Evolutionary conservation across 139 green algal species (phyloP).

Genomic region (Chlorokybus atmophyticus): DNA sequence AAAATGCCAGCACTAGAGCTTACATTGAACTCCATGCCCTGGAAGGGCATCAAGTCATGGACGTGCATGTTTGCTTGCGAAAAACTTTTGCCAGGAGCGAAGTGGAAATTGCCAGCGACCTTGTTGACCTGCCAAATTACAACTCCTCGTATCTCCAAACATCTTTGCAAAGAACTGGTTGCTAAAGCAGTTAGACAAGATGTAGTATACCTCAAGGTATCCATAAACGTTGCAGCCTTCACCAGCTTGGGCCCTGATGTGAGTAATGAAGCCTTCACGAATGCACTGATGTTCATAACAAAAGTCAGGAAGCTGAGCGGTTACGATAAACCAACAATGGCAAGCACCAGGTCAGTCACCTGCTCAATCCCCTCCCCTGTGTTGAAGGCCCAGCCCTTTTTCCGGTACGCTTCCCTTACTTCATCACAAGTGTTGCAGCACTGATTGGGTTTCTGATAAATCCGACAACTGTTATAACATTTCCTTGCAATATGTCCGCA

Average conservation of each 20-base stretch:
- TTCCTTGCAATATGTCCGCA: too few relatives aligned
- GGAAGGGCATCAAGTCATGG: conserved; percentile 82
- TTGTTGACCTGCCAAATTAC: conserved; percentile 48
- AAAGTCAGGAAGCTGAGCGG: conserved; percentile 36
- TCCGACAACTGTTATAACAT: too few relatives aligned
- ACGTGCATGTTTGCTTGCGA: conserved; percentile 79
- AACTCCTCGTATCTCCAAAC: too few relatives aligned
- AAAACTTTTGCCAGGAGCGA: conserved; percentile 81
- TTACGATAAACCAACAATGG: too few relatives aligned
- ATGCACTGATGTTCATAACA: conserved; percentile 62
- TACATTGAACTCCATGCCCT: conserved; percentile 30
- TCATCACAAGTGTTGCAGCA: conserved; percentile 94
- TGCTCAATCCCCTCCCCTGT: conserved; percentile 22
- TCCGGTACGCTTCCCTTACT: conserved; percentile 44
- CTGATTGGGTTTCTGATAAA: conserved; percentile 24
- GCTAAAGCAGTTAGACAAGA: too few relatives aligned
- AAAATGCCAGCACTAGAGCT: background rate
- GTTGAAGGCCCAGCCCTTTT: conserved; percentile 28
- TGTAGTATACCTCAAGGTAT: conserved; percentile 53
- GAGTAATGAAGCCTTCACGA: conserved; percentile 52
- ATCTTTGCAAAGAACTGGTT: too few relatives aligned
- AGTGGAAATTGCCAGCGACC: conserved; percentile 91
- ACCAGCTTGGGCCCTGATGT: conserved; percentile 58
- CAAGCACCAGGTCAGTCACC: too few relatives aligned
- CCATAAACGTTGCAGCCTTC: conserved; percentile 92